Conservation (phyloP, 768 basidiomycete genomes). For the Glaciozyma martinii region DNA sequence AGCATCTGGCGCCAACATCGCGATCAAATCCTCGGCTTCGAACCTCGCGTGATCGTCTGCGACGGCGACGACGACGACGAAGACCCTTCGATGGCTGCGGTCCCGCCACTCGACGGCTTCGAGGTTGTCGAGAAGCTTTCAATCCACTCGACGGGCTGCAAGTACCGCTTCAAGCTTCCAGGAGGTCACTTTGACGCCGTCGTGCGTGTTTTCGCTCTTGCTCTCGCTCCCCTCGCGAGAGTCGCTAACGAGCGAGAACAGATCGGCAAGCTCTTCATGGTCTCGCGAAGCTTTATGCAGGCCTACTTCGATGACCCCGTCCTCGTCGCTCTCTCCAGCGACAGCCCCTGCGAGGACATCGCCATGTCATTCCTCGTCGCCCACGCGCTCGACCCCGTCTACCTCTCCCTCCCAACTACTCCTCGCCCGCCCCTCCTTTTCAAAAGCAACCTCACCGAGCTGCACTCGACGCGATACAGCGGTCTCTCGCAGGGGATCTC, state of each 20-base stretch:
- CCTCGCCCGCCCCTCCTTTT: slow-evolving; percentile 3
- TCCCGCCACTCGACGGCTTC: background rate
- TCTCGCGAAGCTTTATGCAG: background rate
- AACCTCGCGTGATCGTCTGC: slow-evolving; percentile 4
- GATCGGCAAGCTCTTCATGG: slow-evolving; percentile 5
- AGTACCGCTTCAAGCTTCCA: slow-evolving; percentile 1
- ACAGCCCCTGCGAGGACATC: slow-evolving; percentile 3
- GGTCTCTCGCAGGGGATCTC: background rate
- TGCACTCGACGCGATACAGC: background rate
- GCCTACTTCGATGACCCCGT: background rate
- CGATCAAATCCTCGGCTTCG: slow-evolving; percentile 8
- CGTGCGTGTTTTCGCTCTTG: background rate
- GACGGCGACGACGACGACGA: background rate
- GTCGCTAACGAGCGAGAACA: background rate
- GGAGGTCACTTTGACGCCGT: background rate
- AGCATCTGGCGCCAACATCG: background rate
- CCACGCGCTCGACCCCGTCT: background rate
- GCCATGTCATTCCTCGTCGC: slow-evolving; percentile 3
- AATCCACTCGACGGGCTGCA: background rate
- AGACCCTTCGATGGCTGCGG: background rate
- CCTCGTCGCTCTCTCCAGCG: background rate
- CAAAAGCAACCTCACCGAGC: slow-evolving; percentile 5
- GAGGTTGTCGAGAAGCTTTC: background rate
- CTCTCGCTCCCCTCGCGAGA: background rate
- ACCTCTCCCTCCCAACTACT: background rate